phyloP scores from a whole-genome alignment of 2,329 filamentous ascomycete species.

The Lachnellula occidentalis region DNA sequence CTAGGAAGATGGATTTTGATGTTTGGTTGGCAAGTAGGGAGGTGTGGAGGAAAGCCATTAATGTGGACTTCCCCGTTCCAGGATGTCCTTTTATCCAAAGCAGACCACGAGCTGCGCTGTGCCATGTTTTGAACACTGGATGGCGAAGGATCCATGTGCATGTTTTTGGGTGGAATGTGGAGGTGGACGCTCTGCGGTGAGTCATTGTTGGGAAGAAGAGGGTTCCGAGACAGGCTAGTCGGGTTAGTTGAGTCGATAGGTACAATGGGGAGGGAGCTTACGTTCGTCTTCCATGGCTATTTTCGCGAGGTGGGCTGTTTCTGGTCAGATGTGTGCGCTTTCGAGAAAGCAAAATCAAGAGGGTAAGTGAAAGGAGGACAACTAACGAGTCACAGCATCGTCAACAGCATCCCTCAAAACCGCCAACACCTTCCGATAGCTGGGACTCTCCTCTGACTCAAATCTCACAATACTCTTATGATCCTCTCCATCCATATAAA shows the following conservation, averaged over 20 bases:
- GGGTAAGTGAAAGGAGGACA: not conserved
- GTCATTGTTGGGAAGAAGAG: slow-evolving; percentile 32
- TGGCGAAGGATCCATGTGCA: slow-evolving; percentile 32
- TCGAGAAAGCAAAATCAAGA: not conserved
- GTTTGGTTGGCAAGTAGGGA: not conserved
- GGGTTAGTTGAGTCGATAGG: not conserved
- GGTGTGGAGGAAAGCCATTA: slow-evolving; percentile 28
- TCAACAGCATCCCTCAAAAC: slow-evolving; percentile 4
- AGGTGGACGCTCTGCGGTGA: slow-evolving; percentile 24
- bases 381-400: slow-evolving; percentile 5
- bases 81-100: slow-evolving; percentile 38
- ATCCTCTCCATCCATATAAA: slow-evolving; percentile 8
- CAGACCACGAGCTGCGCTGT: slow-evolving; percentile 12
- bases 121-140: slow-evolving; percentile 24
- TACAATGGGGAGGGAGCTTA: not conserved
- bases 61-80: slow-evolving; percentile 36
- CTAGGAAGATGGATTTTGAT: slow-evolving; percentile 20
- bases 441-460: not conserved
- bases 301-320: not conserved
- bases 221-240: slow-evolving; percentile 27
- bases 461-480: slow-evolving; percentile 7
- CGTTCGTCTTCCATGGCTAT: not conserved
- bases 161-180: slow-evolving; percentile 32
- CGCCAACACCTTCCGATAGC: slow-evolving; percentile 4
- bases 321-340: not conserved